Percentiles rank a stretch among this genome's conserved stretches.
Conservation (phyloP, 2,329 filamentous ascomycete genomes). For the Aspergillus sp. region DNA sequence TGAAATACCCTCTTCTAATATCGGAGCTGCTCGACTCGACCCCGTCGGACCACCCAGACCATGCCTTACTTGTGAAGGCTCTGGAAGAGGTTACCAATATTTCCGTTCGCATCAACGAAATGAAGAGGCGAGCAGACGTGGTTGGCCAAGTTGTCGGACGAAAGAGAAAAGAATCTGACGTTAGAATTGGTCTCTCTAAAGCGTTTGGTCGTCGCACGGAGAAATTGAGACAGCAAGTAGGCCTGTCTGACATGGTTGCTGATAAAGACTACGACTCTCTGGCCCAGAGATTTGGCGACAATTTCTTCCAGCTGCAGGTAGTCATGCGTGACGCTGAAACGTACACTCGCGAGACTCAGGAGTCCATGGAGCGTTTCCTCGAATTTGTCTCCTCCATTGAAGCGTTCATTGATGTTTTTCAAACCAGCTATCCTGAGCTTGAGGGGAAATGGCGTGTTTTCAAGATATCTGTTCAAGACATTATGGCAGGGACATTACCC, state of each 20-base stretch:
- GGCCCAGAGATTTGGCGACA: conserved; percentile 84
- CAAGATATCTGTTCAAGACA: conserved; percentile 80
- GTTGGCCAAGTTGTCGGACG: conserved; percentile 84
- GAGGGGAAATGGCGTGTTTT: conserved; percentile 95
- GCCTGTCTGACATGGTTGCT: conserved; percentile 66
- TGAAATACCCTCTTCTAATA: conserved; percentile 89
- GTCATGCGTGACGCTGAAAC: conserved; percentile 92
- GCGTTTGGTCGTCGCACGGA: conserved; percentile 87
- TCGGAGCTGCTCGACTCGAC: conserved; percentile 77
- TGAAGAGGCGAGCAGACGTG: conserved; percentile 91
- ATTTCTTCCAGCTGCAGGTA: conserved; percentile 88
- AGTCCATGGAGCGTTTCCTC: conserved; percentile 78
- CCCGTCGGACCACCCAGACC: conserved; percentile 79
- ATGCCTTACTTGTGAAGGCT: conserved; percentile 67
- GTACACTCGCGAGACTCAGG: conserved; percentile 78
- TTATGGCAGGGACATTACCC: conserved; percentile 77
- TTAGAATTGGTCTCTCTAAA: conserved; percentile 79
- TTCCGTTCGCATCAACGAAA: conserved; percentile 77
- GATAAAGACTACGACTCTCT: conserved; percentile 79
- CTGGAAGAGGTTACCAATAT: conserved; percentile 67
- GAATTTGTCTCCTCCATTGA: conserved; percentile 81
- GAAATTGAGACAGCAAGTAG: conserved; percentile 73
- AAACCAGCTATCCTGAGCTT: conserved; percentile 75
- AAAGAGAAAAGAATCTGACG: conserved; percentile 85
- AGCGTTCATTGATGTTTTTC: conserved; percentile 68